Evolutionary conservation across 306 rosid genomes (phyloP), one percentile per base, ranked within the genome.

Genomic region (Cucumis melo): DNA sequence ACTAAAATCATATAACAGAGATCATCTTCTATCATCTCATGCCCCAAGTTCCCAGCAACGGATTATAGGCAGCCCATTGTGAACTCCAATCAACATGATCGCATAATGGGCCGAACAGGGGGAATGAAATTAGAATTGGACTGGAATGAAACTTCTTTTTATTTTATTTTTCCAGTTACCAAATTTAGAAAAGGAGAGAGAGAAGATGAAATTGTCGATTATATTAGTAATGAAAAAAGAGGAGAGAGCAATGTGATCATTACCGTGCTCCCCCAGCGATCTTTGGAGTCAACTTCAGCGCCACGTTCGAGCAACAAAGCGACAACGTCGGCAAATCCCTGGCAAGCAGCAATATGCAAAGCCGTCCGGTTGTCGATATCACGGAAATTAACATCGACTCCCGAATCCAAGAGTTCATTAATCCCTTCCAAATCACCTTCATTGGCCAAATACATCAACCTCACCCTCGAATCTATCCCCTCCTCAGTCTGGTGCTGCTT

Each of bases 221-320:
- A 71, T 15, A 48, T 16, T 14, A 23, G 61, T 24, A 16, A 72
- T 72, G 21, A 12, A 41, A 75, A 41, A 2, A 8, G 8, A 46
- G 79, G 71, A 76, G 32, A 58, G 34, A 15, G 48, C 51, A 20
- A 7, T 29, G 56, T 2, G 73, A 20, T 76, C 32, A 27, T 86
- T 87, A 94, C 98, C 72, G 95, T 84, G 84, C 98, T 94, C 10
- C 96, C 94, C 98, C 98, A 94, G n/a, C 94, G 90, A 80, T 94
- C 98, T 23, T 65, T 80, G 0, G 88, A 80, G 68, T 94, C 90
- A 17, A 90, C 87, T 7, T 76, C 76, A 44, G 99, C 96, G 1
- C 91, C 93, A 46, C 83, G 85, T 17, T 73, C 88, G n/a, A 94
- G 90, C 81, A 94, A 84, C 81, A 90, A 73, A 17, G 80, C 83